Base-by-base conservation (phyloP, 257 asterid species). In the Gentiana macrophylla region DNA sequence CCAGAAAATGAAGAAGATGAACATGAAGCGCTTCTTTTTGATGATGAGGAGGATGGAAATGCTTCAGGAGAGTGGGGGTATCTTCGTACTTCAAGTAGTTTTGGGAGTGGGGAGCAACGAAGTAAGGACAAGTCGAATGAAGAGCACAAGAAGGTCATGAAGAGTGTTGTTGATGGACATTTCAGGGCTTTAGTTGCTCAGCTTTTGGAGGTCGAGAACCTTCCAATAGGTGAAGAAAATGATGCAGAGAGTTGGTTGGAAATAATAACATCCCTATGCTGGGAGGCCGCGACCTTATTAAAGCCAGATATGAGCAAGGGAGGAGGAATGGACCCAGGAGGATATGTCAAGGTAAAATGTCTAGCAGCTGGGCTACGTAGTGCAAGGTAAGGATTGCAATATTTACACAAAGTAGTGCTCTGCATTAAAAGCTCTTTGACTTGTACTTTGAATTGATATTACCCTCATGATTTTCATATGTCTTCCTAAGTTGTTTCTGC, bases 301-400 rank as follows among this genome's bases (percentile, higher is more conserved):
- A 91, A 83, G 80, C 97, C 95, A 53, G 98, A 91, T 65, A 91
- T 68, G 59, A 91, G 96, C 76, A 80, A 79, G 53, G 85, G 98
- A 56, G 96, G 93, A 54, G 95, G 90, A 74, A 91, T 87, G 97
- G 97, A 91, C 73, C 98, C 96, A 1, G 95, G 92, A 66, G 86
- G 92, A 9, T 91, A 91, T 60, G 97, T 87, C 57, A 91, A 91
- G 75, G 94, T 91, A 32, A 87, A 91, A 73, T 87, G 98, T 71
- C 69, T 87, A 58, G 95, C 97, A 50, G 80, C 95, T 45, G 98
- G 98, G 50, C 79, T 56, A 68, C 94, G 93, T 38, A 81, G 85
- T 50, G 93, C 87, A 64, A 84, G 98, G 98, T 91, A 79, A 71
- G 32, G 7, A 35, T 58, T 24, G 46, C 46, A 41, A 3, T 41